Base-by-base conservation (phyloP, 2,329 filamentous ascomycete genomes). In the Samsoniella hepiali region DNA sequence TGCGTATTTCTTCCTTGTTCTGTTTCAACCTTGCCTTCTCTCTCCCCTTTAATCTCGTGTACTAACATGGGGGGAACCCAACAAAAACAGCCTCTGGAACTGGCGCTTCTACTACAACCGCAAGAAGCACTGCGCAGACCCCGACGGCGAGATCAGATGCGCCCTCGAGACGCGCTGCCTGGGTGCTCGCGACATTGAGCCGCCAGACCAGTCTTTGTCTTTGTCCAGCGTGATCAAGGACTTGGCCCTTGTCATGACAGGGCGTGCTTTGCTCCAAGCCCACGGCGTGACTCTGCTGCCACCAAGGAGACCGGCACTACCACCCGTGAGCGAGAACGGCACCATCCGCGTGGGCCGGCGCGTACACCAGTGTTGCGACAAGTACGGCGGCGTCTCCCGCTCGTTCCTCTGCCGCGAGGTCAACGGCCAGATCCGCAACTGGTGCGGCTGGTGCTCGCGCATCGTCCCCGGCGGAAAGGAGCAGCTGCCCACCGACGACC, bases 361-460 rank as follows among this genome's bases (percentile, higher is more conserved):
- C 66, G 94, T 97, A 13, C 89, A 90, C 66, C 91, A 97, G 73
- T 93, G 88, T 78, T 90, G 91, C 67, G 91, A 94, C 22, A 22
- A 22, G 22, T 22, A 22, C 22, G 22, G 22, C 22, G 22, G 22
- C 22, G 22, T 22, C 22, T 22, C 22, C 22, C 83, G 84, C 63
- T 70, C 82, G 5, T 89, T 90, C 68, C 78, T 97, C 32, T 82
- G 82, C 17, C 79, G 89, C 31, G 94, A 98, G 75, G 83, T 88
- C 61, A 80, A 80, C 15, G 91, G 91, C 0, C 75, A 77, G 56
- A 81, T 87, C 63, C 83, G 93, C 65, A 93, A 90, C 72, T 97
- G 92, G 91, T 98, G 93, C 75, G 91, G 90, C 0, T 97, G 94
- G 93, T 98, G 94, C 74, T 86, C 83, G 74, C 82, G 92, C 65